Evolutionary conservation across 768 basidiomycete genomes (phyloP), one percentile per base, ranked within the genome.

Genomic region (Rickenella mellea): DNA sequence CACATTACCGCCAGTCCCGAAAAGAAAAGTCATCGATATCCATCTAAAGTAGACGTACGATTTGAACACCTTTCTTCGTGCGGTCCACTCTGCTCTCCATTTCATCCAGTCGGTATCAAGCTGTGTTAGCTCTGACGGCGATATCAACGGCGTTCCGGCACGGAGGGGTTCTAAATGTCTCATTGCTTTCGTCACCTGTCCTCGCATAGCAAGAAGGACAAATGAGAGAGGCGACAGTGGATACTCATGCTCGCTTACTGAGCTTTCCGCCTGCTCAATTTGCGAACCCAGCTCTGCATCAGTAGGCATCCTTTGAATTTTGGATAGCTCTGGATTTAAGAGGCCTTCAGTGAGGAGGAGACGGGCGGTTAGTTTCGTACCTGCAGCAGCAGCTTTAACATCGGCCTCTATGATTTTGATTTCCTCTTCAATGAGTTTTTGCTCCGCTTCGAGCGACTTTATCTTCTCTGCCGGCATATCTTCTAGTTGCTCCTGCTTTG

Each of bases 31-130:
- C 9, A 22, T 12, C 30, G 22, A 26, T n/a, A 35, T 8, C 24
- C 36, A 41, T 21, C n/a, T 22, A 30, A 31, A 11, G 31, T 12
- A 6, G 17, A 61, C 26, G 29, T 31, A 14, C 5, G 37, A 17
- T 6, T 25, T 22, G 62, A 89, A 94, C 2, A 83, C 63, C 56
- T 85, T 91, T 55, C 72, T 76, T 42, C 91, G 70, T 19, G 72
- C 69, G 26, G 75, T 59, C 91, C 91, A 94, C 63, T 91, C 83
- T 3, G 71, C 68, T 47, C 83, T 68, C 89, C 89, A 93, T 53
- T 73, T 77, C 5, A 52, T 62, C 83, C 89, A 92, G 25, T 91
- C 84, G 1, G 60, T 56, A 45, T 91, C 80, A 40, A 92, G 65
- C 45, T 68, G 63, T 12, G 70, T 73, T 14, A 86, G 68, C 39